Percentiles rank a stretch among this genome's conserved stretches.
Conservation (phyloP, 352 stramenopile genomes). For the Pythium periplocum region DNA sequence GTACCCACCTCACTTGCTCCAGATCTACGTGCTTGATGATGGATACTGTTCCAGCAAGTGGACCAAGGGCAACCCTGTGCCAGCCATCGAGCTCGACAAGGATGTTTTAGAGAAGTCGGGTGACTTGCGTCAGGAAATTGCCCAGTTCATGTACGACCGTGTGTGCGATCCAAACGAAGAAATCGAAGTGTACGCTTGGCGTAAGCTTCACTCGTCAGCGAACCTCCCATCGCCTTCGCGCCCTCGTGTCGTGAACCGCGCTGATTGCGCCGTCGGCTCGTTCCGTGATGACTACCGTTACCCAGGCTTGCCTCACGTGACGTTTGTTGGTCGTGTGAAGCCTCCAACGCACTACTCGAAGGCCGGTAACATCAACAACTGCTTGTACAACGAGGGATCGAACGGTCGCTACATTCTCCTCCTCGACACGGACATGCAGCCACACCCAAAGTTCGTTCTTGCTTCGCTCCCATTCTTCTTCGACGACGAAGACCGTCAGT, state of each 20-base stretch:
- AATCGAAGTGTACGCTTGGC: constrained; percentile 85
- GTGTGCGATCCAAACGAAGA: constrained; percentile 84
- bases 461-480: constrained; percentile 85
- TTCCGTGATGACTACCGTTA: constrained; percentile 87
- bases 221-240: constrained; percentile 70
- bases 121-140: constrained; percentile 76
- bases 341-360: constrained; percentile 72
- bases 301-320: constrained; percentile 72
- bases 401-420: constrained; percentile 76
- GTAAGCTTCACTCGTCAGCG: constrained; percentile 77
- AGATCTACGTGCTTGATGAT: constrained; percentile 84
- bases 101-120: constrained; percentile 69
- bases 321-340: constrained; percentile 76
- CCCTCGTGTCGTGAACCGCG: constrained; percentile 67
- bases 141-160: constrained; percentile 87
- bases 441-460: constrained; percentile 78
- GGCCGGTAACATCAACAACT: constrained; percentile 89
- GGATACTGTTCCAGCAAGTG: constrained; percentile 82
- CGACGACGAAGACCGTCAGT: constrained; percentile 71
- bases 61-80: constrained; percentile 67
- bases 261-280: constrained; percentile 69
- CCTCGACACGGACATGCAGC: constrained; percentile 84
- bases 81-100: constrained; percentile 73
- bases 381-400: constrained; percentile 82
- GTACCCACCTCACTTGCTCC: constrained; percentile 80